These are phyloP conservation scores for Phytophthora sp. DNA, from an alignment of 352 stramenopile species.

Conservation along the genomic window DNA sequence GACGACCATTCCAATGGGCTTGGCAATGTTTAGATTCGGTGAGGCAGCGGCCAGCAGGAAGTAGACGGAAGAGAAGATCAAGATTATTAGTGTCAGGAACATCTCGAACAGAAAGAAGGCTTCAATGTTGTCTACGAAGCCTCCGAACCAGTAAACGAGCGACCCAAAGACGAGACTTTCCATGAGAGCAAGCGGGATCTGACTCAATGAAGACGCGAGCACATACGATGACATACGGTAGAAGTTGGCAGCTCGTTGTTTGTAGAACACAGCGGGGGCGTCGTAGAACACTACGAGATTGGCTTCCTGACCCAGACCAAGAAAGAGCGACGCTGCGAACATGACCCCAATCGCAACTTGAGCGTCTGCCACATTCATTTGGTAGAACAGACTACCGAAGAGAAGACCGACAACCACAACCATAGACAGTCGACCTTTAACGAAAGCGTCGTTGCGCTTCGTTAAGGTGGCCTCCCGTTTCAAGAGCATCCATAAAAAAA, in stretches of 20 bases:
- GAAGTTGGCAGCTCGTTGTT: conserved; percentile 60
- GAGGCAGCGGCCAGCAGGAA: conserved; percentile 38
- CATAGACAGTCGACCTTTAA: too few species aligned
- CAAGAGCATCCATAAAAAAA: too few species aligned
- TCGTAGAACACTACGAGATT: too few species aligned
- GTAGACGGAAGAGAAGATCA: conserved; percentile 46
- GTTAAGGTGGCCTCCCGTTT: too few species aligned
- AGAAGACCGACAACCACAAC: too few species aligned
- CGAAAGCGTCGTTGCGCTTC: too few species aligned
- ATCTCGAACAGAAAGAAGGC: conserved; percentile 49
- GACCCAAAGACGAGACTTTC: conserved; percentile 71
- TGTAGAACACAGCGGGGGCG: conserved; percentile 55
- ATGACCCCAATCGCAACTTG: too few species aligned
- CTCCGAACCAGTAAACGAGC: conserved; percentile 59
- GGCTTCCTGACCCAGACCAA: too few species aligned
- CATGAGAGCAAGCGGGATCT: conserved; percentile 45
- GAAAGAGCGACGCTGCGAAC: too few species aligned
- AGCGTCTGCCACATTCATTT: too few species aligned
- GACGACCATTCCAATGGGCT: conserved; percentile 49
- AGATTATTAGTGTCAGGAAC: conserved; percentile 38
- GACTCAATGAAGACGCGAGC: conserved; percentile 43
- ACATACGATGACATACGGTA: conserved; percentile 72
- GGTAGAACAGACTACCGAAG: too few species aligned
- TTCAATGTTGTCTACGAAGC: conserved; percentile 44
- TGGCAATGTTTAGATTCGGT: conserved; percentile 44